A percentile compares a stretch with the other conserved stretches of the same genome.
Evolutionary conservation across 805 yeast species (phyloP).

Genomic region (Phaffomyces antillensis): DNA sequence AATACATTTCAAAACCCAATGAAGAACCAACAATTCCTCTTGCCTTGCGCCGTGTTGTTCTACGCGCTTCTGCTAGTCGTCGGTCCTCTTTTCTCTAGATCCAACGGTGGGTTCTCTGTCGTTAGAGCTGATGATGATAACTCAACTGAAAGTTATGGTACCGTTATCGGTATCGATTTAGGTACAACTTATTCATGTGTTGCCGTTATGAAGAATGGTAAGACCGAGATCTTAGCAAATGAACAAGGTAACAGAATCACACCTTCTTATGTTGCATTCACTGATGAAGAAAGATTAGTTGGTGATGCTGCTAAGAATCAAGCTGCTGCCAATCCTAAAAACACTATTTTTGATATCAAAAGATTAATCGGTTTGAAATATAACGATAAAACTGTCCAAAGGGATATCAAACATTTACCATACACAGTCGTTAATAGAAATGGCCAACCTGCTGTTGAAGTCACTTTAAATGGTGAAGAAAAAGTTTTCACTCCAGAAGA

Average conservation of each 20-base stretch:
- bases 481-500: constrained; percentile 88
- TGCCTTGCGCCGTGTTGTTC: constrained; percentile 28
- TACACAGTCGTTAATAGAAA: constrained; percentile 59
- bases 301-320: constrained; percentile 98
- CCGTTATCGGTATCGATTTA: constrained; percentile 88
- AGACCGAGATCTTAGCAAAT: constrained; percentile 89
- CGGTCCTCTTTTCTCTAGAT: constrained; percentile 16
- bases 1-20: neutral
- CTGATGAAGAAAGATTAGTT: constrained; percentile 84
- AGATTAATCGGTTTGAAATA: constrained; percentile 84
- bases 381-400: constrained; percentile 69
- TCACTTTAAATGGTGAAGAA: constrained; percentile 63
- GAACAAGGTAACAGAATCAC: constrained; percentile 98
- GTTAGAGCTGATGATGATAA: constrained; percentile 25
- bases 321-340: constrained; percentile 80
- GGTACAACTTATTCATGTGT: constrained; percentile 98
- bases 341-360: constrained; percentile 88
- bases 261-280: constrained; percentile 91
- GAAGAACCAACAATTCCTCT: constrained; percentile 24
- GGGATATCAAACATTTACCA: constrained; percentile 79
- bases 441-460: constrained; percentile 81
- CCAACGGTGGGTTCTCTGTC: constrained; percentile 15
- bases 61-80: constrained; percentile 22
- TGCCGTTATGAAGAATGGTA: constrained; percentile 76
- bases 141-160: constrained; percentile 43